A percentile compares a stretch with the other conserved stretches of the same genome.
These are phyloP conservation scores for Plectosphaerella cucumerina DNA, from an alignment of 2,329 filamentous ascomycete species.

Conservation along the genomic window DNA sequence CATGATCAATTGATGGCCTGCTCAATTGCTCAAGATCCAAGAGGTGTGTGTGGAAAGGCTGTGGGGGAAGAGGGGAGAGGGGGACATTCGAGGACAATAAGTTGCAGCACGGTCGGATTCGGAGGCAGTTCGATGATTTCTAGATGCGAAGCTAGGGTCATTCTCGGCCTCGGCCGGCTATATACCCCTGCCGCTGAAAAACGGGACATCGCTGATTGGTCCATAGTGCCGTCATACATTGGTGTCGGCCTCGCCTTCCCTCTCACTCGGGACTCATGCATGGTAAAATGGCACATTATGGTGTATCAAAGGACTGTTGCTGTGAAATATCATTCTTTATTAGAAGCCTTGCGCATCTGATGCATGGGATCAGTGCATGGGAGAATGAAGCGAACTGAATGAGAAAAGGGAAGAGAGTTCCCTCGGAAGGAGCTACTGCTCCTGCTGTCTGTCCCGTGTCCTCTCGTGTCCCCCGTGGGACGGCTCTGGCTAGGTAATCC, in stretches of 20 bases:
- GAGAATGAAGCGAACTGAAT: too few relatives aligned
- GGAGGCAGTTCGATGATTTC: constrained; percentile 2
- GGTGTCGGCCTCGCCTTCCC: too few relatives aligned
- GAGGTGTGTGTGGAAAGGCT: background rate
- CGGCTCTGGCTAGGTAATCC: background rate
- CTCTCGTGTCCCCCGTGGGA: background rate
- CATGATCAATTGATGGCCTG: constrained; percentile 31
- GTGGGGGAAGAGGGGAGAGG: background rate
- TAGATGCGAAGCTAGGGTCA: constrained; percentile 1
- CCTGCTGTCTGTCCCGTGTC: background rate
- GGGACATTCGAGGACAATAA: background rate
- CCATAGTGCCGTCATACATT: background rate
- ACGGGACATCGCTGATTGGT: background rate
- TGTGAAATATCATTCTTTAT: too few relatives aligned
- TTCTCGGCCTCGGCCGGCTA: constrained; percentile 1
- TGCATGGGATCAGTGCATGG: too few relatives aligned
- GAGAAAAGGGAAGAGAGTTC: too few relatives aligned
- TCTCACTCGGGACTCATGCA: background rate
- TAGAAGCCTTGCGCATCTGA: too few relatives aligned
- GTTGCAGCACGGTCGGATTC: background rate
- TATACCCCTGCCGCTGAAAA: background rate
- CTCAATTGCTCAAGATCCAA: constrained; percentile 1
- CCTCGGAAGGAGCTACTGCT: too few relatives aligned
- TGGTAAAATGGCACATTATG: background rate
- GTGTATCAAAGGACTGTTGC: too few relatives aligned